Evolutionary conservation across 2,329 filamentous ascomycete species (phyloP), one percentile per base, ranked within the genome.

Genomic region (Alternaria hordeiaustralica): DNA sequence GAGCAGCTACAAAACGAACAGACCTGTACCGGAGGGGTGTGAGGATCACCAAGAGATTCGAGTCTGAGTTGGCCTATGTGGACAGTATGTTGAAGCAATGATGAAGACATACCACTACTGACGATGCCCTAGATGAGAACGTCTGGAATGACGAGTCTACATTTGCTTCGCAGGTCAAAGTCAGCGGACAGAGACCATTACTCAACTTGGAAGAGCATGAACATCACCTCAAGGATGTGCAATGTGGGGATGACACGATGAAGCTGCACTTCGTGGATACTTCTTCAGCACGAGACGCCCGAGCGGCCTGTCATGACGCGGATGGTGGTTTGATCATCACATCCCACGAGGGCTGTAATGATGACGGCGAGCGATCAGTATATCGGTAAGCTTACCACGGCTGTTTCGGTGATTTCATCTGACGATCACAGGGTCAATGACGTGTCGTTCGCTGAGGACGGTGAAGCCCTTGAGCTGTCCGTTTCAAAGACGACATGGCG

Each of bases 191-290:
- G 58, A 70, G 68, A 44, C 78, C 76, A 9, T 71, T 80, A 5
- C 56, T 80, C 23, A 68, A 72, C 21, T 62, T 81, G 6, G 79
- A 81, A 58, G 78, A 80, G 28, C 71, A 79, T 50, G 79, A 81
- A 44, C 72, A 79, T 49, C 72, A 76, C 53, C 55, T 80, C 26
- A 60, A 71, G 28, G 66, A 72, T 58, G 71, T 80, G 3, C 55
- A 72, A 33, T 81, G 79, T 51, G 59, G 58, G 2, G 54, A 64
- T 11, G 70, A 68, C 6, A 67, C 41, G 41, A 74, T 81, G 50
- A 71, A 66, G 46, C 64, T 81, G 11, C 66, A 67, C 20, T 80
- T 81, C 43, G 69, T 70, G 4, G 72, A 76, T 51, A 47, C 58
- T 2, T 55, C 66, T 4, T 69, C 71, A 4, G 71, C 75, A 11